Conservation (phyloP, 352 stramenopile genomes). For the Phytopythium boreale region DNA sequence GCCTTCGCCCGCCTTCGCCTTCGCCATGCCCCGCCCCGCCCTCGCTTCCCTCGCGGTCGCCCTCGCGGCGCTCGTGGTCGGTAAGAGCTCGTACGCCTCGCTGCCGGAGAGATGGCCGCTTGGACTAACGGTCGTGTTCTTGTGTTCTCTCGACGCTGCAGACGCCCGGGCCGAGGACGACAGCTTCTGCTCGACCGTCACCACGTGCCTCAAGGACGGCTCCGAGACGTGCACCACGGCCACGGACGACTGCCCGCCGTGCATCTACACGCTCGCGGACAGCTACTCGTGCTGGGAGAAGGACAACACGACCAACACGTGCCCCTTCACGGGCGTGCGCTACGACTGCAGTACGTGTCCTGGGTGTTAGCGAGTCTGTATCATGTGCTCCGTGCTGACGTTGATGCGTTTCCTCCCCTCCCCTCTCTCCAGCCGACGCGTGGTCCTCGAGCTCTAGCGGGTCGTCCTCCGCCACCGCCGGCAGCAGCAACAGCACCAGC, state of each 20-base stretch:
- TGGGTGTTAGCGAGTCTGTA: background rate
- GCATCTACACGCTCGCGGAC: conserved; percentile 50
- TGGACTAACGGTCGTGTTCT: background rate
- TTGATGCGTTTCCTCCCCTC: background rate
- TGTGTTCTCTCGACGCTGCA: background rate
- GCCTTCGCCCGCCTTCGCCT: background rate
- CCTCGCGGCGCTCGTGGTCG: background rate
- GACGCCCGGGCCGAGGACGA: conserved; percentile 14
- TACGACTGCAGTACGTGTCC: conserved; percentile 71
- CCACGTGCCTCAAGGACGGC: conserved; percentile 35
- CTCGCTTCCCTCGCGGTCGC: background rate
- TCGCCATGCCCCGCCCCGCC: background rate
- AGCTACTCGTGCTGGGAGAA: conserved; percentile 69
- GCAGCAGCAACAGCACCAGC: conserved; percentile 2
- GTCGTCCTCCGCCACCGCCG: conserved; percentile 9
- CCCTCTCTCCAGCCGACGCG: conserved; percentile 24
- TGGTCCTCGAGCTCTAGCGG: conserved; percentile 13
- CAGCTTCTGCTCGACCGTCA: conserved; percentile 35
- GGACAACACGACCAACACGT: conserved; percentile 58
- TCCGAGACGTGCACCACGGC: conserved; percentile 27
- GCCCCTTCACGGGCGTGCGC: conserved; percentile 56
- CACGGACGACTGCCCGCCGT: conserved; percentile 51
- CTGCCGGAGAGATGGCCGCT: too few species aligned
- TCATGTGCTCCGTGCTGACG: background rate
- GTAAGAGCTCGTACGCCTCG: background rate